Percentiles rank a stretch among this genome's conserved stretches.
Evolutionary conservation across 2,329 filamentous ascomycete species (phyloP).

Genomic region (Hawksworthiomyces lignivorus): DNA sequence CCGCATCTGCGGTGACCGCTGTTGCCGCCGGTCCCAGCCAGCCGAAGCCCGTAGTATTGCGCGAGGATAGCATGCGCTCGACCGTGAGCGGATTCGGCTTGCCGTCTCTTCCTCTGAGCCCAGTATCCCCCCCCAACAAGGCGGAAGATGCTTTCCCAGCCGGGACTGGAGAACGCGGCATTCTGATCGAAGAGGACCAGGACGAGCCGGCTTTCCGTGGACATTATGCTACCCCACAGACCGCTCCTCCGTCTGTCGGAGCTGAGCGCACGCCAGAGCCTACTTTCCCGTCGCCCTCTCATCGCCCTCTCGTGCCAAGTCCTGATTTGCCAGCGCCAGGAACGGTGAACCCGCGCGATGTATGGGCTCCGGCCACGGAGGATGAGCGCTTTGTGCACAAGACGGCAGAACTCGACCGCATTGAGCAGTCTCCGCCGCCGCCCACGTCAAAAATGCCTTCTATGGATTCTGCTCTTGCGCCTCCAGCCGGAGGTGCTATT

Average conservation of each 20-base stretch:
- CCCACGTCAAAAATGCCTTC: not conserved
- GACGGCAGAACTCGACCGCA: constrained; percentile 27
- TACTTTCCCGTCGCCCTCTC: constrained; percentile 12
- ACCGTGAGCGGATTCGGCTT: not conserved
- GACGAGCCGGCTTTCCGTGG: not conserved
- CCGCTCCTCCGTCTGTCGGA: not conserved
- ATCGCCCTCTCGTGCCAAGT: constrained; percentile 15
- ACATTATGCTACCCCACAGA: not conserved
- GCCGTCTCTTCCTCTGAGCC: constrained; percentile 15
- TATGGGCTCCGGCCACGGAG: constrained; percentile 37
- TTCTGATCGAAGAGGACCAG: constrained; percentile 4
- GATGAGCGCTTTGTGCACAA: constrained; percentile 26
- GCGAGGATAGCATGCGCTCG: constrained; percentile 11
- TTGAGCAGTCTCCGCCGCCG: constrained; percentile 23
- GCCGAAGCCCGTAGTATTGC: constrained; percentile 3
- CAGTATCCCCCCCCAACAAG: constrained; percentile 13
- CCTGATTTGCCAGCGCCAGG: constrained; percentile 31
- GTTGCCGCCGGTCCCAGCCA: not conserved
- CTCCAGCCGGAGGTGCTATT: no score
- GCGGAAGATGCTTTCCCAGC: not conserved
- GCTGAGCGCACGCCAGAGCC: constrained; percentile 12
- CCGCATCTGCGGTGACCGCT: constrained; percentile 5
- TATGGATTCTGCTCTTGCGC: no score
- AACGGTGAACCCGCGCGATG: constrained; percentile 47
- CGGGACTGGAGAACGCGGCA: not conserved